phyloP scores from a whole-genome alignment of 2,329 filamentous ascomycete species.

The Talaromyces amestolkiae region DNA sequence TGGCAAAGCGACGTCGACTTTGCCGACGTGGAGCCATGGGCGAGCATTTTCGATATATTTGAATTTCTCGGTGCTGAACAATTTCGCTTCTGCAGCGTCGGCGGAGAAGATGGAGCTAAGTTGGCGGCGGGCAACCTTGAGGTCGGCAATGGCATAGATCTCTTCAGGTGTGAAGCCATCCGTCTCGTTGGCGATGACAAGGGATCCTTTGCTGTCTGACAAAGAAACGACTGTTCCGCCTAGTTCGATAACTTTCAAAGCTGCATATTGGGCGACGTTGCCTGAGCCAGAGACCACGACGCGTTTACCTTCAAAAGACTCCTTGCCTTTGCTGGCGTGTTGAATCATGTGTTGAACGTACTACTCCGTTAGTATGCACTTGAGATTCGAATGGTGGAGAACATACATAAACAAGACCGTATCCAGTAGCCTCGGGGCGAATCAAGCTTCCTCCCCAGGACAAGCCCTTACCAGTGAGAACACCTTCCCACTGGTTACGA shows the following conservation, averaged over 20 bases:
- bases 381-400: background rate
- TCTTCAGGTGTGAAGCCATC: conserved; percentile 72
- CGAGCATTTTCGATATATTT: conserved; percentile 83
- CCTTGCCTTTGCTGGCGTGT: conserved; percentile 73
- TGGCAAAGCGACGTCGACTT: conserved; percentile 87
- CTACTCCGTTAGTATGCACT: conserved; percentile 30
- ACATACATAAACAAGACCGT: conserved; percentile 82
- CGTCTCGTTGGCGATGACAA: conserved; percentile 67
- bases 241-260: conserved; percentile 93
- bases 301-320: conserved; percentile 83
- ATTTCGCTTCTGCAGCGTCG: conserved; percentile 49
- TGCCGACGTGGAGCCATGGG: conserved; percentile 86
- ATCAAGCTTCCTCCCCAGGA: conserved; percentile 92
- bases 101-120: conserved; percentile 68
- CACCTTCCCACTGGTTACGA: conserved; percentile 89
- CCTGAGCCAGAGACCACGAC: conserved; percentile 95
- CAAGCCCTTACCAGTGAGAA: conserved; percentile 92
- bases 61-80: conserved; percentile 53
- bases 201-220: conserved; percentile 83
- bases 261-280: conserved; percentile 97
- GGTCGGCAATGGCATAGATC: conserved; percentile 71
- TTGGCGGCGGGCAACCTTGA: conserved; percentile 85
- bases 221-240: conserved; percentile 89
- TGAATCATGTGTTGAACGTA: conserved; percentile 95
- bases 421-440: conserved; percentile 94